A percentile compares a stretch with the other conserved stretches of the same genome.
These are phyloP conservation scores for Nakazawaea holstii DNA, from an alignment of 805 yeast genomes.

Conservation along the genomic window DNA sequence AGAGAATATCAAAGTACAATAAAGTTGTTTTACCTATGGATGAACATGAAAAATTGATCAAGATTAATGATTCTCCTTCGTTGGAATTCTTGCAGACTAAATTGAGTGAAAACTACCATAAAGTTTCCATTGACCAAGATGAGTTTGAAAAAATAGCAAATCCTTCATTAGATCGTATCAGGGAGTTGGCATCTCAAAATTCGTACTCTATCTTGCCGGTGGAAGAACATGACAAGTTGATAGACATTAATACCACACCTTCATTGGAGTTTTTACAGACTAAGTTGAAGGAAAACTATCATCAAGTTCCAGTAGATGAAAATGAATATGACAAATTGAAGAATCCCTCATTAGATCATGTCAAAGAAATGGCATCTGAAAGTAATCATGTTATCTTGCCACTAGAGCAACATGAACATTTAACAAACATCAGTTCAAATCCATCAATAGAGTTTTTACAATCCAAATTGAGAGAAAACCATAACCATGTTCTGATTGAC, in stretches of 20 bases:
- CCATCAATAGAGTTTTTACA: background rate
- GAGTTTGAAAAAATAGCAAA: background rate
- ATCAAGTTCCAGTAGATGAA: background rate
- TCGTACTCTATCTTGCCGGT: background rate
- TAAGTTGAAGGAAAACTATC: constrained; percentile 1
- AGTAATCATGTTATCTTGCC: background rate
- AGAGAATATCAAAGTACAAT: constrained; percentile 9
- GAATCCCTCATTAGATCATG: constrained; percentile 13
- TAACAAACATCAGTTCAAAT: no score
- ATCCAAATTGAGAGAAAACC: background rate
- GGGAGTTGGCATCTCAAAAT: background rate
- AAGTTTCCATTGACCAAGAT: background rate
- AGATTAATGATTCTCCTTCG: constrained; percentile 13
- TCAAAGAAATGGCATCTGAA: background rate
- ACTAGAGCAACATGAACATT: background rate
- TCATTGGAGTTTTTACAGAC: constrained; percentile 4
- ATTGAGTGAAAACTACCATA: background rate
- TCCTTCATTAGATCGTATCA: background rate
- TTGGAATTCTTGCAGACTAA: constrained; percentile 11
- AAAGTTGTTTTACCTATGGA: constrained; percentile 12
- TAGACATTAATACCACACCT: background rate
- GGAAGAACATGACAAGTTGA: constrained; percentile 2
- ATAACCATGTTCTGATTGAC: background rate
- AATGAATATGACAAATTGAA: constrained; percentile 13
- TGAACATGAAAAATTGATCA: constrained; percentile 12